Evolutionary conservation across 768 basidiomycete genomes (phyloP).

Genomic region (Tricholoma sp.): DNA sequence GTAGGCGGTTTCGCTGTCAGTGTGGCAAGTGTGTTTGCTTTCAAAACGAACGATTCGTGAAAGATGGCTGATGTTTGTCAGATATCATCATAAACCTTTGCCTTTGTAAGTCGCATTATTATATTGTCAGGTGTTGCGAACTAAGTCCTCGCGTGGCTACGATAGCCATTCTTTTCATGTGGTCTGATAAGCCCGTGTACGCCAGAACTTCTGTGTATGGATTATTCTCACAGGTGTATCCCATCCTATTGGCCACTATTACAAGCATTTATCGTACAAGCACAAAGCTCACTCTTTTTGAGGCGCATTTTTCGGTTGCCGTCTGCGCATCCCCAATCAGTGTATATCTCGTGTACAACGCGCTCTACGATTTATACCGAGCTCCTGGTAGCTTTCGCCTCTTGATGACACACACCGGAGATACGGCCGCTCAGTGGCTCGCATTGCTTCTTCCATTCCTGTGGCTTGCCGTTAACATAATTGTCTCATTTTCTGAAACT

Average conservation of each 20-base stretch:
- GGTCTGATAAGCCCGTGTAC: background rate
- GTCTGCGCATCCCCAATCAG: conserved; percentile 14
- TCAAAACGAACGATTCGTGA: background rate
- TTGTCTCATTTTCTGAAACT: conserved; percentile 11
- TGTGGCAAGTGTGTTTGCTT: conserved; percentile 8
- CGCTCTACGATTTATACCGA: background rate
- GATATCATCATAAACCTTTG: conserved; percentile 4
- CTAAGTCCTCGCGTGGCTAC: background rate
- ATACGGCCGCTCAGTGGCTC: conserved; percentile 6
- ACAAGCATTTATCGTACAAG: conserved; percentile 4
- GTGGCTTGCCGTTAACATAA: background rate
- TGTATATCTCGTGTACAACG: conserved; percentile 10
- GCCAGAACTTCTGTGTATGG: conserved; percentile 8
- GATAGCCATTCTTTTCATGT: background rate
- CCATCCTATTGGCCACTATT: conserved; percentile 13
- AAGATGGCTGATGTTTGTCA: background rate
- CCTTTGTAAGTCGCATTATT: background rate
- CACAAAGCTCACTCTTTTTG: conserved; percentile 12
- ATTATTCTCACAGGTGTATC: conserved; percentile 14
- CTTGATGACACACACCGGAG: background rate
- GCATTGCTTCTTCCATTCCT: conserved; percentile 1
- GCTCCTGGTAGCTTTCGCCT: background rate
- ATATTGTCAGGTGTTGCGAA: background rate
- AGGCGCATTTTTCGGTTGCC: conserved; percentile 14
- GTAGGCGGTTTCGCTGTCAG: conserved; percentile 14